These are phyloP conservation scores for Malassezia pachydermatis DNA, from an alignment of 1,284 basidiomycete species.

Conservation along the genomic window DNA sequence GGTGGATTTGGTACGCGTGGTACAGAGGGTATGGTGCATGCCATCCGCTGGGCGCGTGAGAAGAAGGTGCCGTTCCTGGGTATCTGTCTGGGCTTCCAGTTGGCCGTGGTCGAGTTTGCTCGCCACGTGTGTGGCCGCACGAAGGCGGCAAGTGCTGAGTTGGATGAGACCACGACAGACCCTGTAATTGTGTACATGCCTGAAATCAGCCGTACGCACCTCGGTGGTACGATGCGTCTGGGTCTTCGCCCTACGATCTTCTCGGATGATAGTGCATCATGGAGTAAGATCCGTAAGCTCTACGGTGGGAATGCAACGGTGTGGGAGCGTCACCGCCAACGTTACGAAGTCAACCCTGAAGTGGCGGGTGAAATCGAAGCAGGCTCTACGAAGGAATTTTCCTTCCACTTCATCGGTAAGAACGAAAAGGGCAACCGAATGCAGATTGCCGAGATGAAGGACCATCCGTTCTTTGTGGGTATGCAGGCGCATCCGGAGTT, in stretches of 20 bases:
- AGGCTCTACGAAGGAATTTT: slow-evolving; percentile 20
- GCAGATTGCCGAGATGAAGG: slow-evolving; percentile 81
- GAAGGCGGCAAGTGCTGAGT: slow-evolving; percentile 73
- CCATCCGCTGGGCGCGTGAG: slow-evolving; percentile 91
- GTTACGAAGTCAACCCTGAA: slow-evolving; percentile 91
- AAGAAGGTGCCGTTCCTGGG: slow-evolving; percentile 90
- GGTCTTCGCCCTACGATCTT: slow-evolving; percentile 90
- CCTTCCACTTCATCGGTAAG: slow-evolving; percentile 65
- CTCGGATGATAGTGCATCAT: slow-evolving; percentile 53
- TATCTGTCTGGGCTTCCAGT: slow-evolving; percentile 94
- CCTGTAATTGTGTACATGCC: slow-evolving; percentile 96
- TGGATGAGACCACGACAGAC: slow-evolving; percentile 56
- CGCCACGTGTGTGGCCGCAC: slow-evolving; percentile 71
- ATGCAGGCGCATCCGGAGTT: slow-evolving; percentile 97
- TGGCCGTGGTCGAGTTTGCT: slow-evolving; percentile 91
- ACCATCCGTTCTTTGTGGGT: slow-evolving; percentile 88
- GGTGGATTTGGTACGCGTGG: slow-evolving; percentile 90
- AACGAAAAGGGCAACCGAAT: slow-evolving; percentile 94
- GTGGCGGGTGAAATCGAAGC: slow-evolving; percentile 64
- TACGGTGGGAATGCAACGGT: slow-evolving; percentile 76
- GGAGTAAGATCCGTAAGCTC: slow-evolving; percentile 59
- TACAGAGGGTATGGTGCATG: slow-evolving; percentile 93
- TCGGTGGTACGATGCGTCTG: slow-evolving; percentile 96
- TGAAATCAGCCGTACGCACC: slow-evolving; percentile 91
- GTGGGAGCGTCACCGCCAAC: slow-evolving; percentile 94